Evolutionary conservation across 495 filamentous ascomycete genomes (phyloP), one percentile per base, ranked within the genome.

Genomic region (Annulohypoxylon stygium): DNA sequence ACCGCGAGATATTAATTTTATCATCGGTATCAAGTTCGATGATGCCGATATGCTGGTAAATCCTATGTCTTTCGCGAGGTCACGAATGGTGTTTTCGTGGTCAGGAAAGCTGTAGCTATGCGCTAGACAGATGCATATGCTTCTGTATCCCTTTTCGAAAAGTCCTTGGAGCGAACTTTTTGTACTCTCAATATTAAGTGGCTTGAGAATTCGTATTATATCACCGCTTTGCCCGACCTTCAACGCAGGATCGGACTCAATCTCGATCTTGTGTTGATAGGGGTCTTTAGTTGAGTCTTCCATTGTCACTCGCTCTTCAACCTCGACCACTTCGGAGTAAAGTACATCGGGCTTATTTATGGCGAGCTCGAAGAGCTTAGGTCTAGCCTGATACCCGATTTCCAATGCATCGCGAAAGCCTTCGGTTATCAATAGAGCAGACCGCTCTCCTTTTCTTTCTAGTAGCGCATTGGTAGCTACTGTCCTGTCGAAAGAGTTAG

Each of bases 381-480:
- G 93, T 1, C 93, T 85, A 11, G 90, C 91, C 78, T 96, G 93
- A 79, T 95, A 94, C 14, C 93, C 93, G 67, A 95, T 96, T 47
- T 92, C 90, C n/a, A 98, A 85, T 68, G 79, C 65, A 73, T 81
- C 79, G 45, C 59, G 62, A 48, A 76, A 75, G 3, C 96, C 96
- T 78, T 93, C 91, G 1, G 96, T 97, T 11, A 97, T 93, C 37
- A 98, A 87, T 74, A 99, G 86, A 4, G 91, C 95, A 65, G 96
- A 97, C 67, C 89, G 89, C 79, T 97, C 95, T 3, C 96, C 96
- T 80, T 98, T 99, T 66, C 96, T 82, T 80, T 99, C 96, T 1
- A 99, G 85, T 66, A 99, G 82, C 0, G 93, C 93, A 79, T 96
- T 96, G 8, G 93, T 96, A 1, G 93, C 93, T 30, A 96, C 93